Conservation (phyloP, 208 protist species). For the Phytomonas sp. region DNA sequence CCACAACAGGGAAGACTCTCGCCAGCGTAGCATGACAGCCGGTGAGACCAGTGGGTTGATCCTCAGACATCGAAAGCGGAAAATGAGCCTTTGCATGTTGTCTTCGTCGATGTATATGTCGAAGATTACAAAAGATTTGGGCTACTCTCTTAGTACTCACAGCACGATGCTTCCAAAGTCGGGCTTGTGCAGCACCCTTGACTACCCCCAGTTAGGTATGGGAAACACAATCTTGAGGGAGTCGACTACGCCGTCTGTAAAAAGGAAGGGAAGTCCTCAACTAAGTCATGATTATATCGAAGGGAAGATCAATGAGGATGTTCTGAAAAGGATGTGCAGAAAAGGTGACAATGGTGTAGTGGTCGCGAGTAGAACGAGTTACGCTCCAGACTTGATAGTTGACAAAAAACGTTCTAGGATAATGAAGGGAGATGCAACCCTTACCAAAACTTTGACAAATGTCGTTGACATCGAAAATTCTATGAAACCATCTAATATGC, state of each 20-base stretch:
- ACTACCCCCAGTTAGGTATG: too few relatives aligned
- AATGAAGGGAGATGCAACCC: background rate
- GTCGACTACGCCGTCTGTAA: background rate
- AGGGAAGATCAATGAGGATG: background rate
- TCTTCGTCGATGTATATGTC: background rate
- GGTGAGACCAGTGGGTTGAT: background rate
- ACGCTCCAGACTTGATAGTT: background rate
- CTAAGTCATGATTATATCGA: background rate
- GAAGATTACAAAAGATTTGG: background rate
- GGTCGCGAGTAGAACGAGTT: background rate
- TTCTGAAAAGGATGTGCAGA: background rate
- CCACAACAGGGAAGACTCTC: background rate
- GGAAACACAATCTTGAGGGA: background rate
- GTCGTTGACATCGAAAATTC: background rate
- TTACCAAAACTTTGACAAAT: background rate
- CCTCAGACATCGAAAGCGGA: background rate
- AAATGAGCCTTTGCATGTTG: background rate
- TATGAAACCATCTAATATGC: background rate
- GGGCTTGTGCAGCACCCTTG: background rate
- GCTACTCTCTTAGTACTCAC: background rate
- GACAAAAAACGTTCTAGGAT: background rate
- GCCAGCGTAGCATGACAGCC: background rate
- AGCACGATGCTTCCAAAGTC: background rate
- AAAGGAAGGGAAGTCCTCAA: background rate
- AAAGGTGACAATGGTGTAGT: background rate